Conservation (phyloP, 2,329 filamentous ascomycete genomes). For the Penicillium glabrum region DNA sequence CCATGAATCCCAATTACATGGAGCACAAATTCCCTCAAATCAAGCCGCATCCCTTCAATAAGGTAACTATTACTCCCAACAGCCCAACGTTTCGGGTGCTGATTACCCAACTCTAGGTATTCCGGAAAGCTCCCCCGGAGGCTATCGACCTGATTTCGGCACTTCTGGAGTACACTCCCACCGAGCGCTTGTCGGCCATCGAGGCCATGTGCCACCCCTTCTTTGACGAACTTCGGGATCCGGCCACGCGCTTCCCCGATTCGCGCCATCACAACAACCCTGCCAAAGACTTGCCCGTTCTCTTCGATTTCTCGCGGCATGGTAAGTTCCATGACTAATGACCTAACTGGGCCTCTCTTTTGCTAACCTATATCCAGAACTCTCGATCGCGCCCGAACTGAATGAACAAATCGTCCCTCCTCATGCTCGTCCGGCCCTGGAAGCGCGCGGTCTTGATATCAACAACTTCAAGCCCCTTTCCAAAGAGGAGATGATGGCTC, state of each 20-base stretch:
- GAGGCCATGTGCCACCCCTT: slow-evolving; percentile 98
- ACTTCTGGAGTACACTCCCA: slow-evolving; percentile 94
- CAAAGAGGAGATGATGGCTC: slow-evolving; percentile 96
- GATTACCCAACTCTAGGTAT: slow-evolving; percentile 60
- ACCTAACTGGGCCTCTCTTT: background rate
- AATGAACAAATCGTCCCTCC: slow-evolving; percentile 85
- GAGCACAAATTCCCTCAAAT: slow-evolving; percentile 99
- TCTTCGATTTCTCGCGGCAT: slow-evolving; percentile 93
- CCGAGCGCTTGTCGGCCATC: slow-evolving; percentile 86
- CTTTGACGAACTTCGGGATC: slow-evolving; percentile 94
- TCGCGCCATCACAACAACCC: slow-evolving; percentile 84
- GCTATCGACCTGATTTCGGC: slow-evolving; percentile 94
- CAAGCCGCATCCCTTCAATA: slow-evolving; percentile 98
- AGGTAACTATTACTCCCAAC: slow-evolving; percentile 51
- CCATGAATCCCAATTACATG: slow-evolving; percentile 99
- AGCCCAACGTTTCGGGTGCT: slow-evolving; percentile 6
- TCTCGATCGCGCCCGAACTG: slow-evolving; percentile 88
- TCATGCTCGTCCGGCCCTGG: slow-evolving; percentile 74
- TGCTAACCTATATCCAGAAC: slow-evolving; percentile 59
- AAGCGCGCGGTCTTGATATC: slow-evolving; percentile 80
- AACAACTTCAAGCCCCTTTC: slow-evolving; percentile 89
- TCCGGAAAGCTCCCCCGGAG: slow-evolving; percentile 89
- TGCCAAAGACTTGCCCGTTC: slow-evolving; percentile 75
- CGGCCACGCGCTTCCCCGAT: slow-evolving; percentile 86
- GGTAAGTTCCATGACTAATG: slow-evolving; percentile 61